Percentiles rank a stretch among this genome's conserved stretches.
Conservation (phyloP, 1,139 yeast genomes). For the Blastobotrys aristatus region DNA sequence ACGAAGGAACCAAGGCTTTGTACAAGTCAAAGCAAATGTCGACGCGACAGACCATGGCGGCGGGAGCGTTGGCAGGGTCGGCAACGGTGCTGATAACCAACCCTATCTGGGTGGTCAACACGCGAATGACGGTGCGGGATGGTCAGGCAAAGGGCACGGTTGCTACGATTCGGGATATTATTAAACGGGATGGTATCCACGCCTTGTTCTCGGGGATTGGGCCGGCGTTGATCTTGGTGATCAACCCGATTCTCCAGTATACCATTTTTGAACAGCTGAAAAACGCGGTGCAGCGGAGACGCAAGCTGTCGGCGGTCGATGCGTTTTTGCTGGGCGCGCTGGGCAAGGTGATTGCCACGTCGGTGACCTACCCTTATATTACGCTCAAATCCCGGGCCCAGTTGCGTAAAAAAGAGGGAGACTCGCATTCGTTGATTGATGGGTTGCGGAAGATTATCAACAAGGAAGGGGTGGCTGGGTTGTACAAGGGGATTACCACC, state of each 20-base stretch:
- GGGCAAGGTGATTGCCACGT: slow-evolving; percentile 83
- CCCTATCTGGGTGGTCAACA: slow-evolving; percentile 94
- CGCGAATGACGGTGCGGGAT: slow-evolving; percentile 65
- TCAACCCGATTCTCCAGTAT: slow-evolving; percentile 88
- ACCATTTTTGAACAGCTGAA: slow-evolving; percentile 85
- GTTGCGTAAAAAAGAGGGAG: slow-evolving; percentile 44
- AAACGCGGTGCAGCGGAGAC: slow-evolving; percentile 53
- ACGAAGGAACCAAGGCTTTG: slow-evolving; percentile 61
- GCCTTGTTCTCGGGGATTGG: slow-evolving; percentile 65
- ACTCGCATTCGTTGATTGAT: slow-evolving; percentile 43
- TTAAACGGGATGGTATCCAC: slow-evolving; percentile 62
- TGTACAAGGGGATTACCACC: slow-evolving; percentile 61
- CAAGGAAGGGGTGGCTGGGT: slow-evolving; percentile 64
- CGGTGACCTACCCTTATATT: slow-evolving; percentile 81
- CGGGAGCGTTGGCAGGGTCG: slow-evolving; percentile 86
- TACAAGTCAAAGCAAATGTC: slow-evolving; percentile 42
- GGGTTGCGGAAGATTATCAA: slow-evolving; percentile 57
- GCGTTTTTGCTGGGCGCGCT: slow-evolving; percentile 86
- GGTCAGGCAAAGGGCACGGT: slow-evolving; percentile 44
- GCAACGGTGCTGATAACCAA: slow-evolving; percentile 82
- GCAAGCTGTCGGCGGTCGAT: slow-evolving; percentile 50
- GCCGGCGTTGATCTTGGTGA: slow-evolving; percentile 80
- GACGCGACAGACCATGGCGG: slow-evolving; percentile 66
- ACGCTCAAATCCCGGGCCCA: slow-evolving; percentile 89
- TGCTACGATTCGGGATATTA: slow-evolving; percentile 53